These are phyloP conservation scores for Cymodocea nodosa DNA, from an alignment of 116 monocot species.

Conservation along the genomic window DNA sequence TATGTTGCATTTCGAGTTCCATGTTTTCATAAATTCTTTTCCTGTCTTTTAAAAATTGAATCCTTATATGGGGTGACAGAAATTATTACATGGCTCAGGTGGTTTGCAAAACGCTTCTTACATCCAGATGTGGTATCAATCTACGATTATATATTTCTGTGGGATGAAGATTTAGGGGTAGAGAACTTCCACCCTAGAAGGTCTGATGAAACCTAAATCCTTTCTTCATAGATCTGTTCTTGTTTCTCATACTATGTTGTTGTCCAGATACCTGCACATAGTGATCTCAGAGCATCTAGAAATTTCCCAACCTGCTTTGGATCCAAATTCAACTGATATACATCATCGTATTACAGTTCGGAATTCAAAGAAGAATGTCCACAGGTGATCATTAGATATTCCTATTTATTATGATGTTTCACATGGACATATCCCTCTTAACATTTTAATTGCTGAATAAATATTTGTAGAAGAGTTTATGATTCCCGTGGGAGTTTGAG, in stretches of 20 bases:
- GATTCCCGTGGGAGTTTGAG: constrained; percentile 54
- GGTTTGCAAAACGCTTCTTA: constrained; percentile 92
- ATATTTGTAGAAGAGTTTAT: constrained; percentile 39
- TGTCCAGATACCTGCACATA: constrained; percentile 57
- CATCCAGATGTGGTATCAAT: constrained; percentile 77
- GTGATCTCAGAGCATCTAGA: constrained; percentile 66
- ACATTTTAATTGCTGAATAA: background rate
- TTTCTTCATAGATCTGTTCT: background rate
- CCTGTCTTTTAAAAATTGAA: too few relatives aligned
- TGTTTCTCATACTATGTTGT: background rate
- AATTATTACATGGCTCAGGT: constrained; percentile 34
- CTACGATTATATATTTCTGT: constrained; percentile 86
- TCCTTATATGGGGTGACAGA: background rate
- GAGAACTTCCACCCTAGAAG: constrained; percentile 73
- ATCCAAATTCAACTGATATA: constrained; percentile 64
- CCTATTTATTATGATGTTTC: constrained; percentile 5
- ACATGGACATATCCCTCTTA: background rate
- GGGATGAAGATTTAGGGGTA: constrained; percentile 88
- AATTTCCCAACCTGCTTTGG: constrained; percentile 87
- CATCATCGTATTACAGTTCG: constrained; percentile 83
- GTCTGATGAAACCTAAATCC: constrained; percentile 17
- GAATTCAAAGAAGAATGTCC: constrained; percentile 53
- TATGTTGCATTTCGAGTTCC: too few relatives aligned
- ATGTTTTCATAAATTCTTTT: too few relatives aligned
- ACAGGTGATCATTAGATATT: constrained; percentile 40